Evolutionary conservation across 768 basidiomycete species (phyloP).

Genomic region (Suillus bovinus): DNA sequence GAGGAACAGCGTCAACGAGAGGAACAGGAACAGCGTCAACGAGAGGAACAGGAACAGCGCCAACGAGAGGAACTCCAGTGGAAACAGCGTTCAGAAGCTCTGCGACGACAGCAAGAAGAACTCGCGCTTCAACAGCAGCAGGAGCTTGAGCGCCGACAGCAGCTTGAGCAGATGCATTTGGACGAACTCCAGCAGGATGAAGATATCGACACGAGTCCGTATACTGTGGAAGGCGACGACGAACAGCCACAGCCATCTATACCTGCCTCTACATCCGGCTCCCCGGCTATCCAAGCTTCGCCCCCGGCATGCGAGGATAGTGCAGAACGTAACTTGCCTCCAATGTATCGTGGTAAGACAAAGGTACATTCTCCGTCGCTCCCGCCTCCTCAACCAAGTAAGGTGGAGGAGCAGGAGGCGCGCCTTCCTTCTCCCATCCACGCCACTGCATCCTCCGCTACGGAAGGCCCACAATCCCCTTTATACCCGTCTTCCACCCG

Average conservation of each 20-base stretch:
- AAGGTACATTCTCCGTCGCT: background rate
- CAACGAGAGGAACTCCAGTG: conserved; percentile 6
- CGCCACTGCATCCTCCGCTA: background rate
- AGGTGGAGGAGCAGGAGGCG: conserved; percentile 5
- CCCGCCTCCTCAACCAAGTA: background rate
- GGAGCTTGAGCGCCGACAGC: conserved; percentile 5
- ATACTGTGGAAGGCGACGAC: conserved; percentile 49
- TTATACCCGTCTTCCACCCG: background rate
- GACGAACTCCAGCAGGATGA: conserved; percentile 9
- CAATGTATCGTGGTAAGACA: conserved; percentile 4
- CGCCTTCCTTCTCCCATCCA: background rate
- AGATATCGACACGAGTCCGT: conserved; percentile 20
- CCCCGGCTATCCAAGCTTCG: background rate
- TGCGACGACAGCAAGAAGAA: conserved; percentile 6
- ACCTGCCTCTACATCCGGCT: background rate
- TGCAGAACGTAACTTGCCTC: background rate
- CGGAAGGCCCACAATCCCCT: background rate
- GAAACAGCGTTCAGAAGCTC: conserved; percentile 2
- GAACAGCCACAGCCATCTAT: conserved; percentile 19
- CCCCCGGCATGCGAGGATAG: background rate
- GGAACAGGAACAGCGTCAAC: background rate
- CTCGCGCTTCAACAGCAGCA: conserved; percentile 3
- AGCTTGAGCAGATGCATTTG: conserved; percentile 3
- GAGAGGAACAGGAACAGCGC: background rate
- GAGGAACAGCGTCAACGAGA: conserved; percentile 2